Percentiles rank a stretch among this genome's conserved stretches.
Evolutionary conservation across 352 stramenopile genomes (phyloP).

Genomic region (Phytophthora vignae): DNA sequence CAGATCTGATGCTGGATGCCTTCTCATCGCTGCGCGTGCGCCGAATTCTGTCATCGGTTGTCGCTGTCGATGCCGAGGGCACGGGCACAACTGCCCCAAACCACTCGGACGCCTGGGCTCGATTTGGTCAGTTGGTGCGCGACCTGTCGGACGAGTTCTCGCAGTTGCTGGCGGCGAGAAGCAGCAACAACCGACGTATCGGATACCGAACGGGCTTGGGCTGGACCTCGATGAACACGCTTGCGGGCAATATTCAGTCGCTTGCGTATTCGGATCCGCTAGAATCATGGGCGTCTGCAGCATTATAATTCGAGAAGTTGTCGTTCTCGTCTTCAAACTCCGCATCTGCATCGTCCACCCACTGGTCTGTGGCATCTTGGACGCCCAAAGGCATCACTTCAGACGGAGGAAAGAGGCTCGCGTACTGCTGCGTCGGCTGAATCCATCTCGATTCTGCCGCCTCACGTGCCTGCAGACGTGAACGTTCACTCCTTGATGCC

Average conservation of each 20-base stretch:
- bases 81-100: neutral
- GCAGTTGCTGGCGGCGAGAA: conserved; percentile 1
- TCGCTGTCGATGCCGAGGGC: neutral
- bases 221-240: neutral
- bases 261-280: too few species aligned
- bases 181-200: neutral
- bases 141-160: conserved; percentile 5
- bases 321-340: too few species aligned
- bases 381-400: too few species aligned
- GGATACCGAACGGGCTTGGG: neutral
- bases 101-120: neutral
- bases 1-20: conserved; percentile 9
- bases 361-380: too few species aligned
- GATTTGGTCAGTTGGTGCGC: neutral
- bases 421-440: too few species aligned
- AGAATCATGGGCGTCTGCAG: too few species aligned
- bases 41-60: neutral
- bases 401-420: too few species aligned
- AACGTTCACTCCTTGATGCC: too few species aligned
- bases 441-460: too few species aligned
- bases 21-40: conserved; percentile 13
- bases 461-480: too few species aligned
- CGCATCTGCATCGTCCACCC: too few species aligned
- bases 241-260: conserved; percentile 14
- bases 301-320: too few species aligned